Evolutionary conservation across 163 green algal genomes (phyloP).

Genomic region (Chlorella variabilis): DNA sequence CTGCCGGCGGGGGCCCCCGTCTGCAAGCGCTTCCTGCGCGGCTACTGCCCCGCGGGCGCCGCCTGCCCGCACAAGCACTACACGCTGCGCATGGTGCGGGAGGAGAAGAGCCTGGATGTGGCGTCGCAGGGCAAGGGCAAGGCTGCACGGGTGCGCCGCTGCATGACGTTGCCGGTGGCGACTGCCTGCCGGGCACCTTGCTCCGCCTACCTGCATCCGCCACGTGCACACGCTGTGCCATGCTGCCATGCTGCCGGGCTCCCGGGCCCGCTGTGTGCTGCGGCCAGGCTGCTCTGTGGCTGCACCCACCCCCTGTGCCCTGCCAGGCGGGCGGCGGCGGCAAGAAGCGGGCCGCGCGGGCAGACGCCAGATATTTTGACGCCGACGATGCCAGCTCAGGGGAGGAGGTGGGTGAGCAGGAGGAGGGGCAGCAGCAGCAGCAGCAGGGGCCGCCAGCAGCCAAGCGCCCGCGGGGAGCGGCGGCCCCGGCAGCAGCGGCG

Average conservation of each 20-base stretch:
- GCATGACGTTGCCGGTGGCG: too few species aligned
- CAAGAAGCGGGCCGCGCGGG: neutral
- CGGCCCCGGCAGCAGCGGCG: neutral
- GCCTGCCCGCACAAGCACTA: slow-evolving; percentile 69
- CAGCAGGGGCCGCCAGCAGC: neutral
- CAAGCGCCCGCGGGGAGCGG: neutral
- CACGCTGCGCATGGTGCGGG: slow-evolving; percentile 62
- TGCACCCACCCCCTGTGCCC: neutral
- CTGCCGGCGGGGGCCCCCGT: slow-evolving; percentile 55
- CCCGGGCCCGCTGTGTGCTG: neutral
- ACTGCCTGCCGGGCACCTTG: too few species aligned
- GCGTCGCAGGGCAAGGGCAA: neutral
- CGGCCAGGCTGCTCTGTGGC: neutral
- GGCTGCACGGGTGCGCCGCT: too few species aligned
- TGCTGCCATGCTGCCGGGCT: too few species aligned
- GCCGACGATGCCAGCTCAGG: neutral
- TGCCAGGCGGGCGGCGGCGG: neutral
- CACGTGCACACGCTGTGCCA: neutral
- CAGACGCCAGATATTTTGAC: slow-evolving; percentile 25
- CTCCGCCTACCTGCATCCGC: neutral
- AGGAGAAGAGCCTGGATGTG: slow-evolving; percentile 40
- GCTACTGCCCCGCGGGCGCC: slow-evolving; percentile 64
- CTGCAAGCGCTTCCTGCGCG: slow-evolving; percentile 67
- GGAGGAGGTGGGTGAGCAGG: neutral
- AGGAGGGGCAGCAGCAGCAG: neutral